Evolutionary conservation across 371 early-diverging fungal genomes (phyloP).

Genomic region (Mortierella sp.): DNA sequence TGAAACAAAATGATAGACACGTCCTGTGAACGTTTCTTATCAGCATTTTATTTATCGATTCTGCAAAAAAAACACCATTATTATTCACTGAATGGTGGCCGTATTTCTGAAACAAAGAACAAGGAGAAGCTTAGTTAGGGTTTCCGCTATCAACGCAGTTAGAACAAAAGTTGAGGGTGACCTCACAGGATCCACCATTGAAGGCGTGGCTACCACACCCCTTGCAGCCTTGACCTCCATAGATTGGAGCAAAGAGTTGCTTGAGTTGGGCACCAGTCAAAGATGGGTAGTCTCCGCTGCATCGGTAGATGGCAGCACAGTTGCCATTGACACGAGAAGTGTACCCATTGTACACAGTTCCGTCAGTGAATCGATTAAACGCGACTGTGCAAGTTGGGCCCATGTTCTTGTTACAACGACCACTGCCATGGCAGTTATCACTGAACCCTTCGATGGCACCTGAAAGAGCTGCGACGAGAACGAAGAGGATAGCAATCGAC

Average conservation of each 20-base stretch:
- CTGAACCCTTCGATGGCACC: conserved; percentile 4
- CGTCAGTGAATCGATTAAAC: conserved; percentile 30
- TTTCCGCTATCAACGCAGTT: conserved; percentile 31
- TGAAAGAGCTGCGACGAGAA: conserved; percentile 14
- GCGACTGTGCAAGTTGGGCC: conserved; percentile 14
- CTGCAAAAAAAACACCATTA: too few relatives aligned
- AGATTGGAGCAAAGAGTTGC: conserved; percentile 27
- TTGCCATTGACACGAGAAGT: conserved; percentile 31
- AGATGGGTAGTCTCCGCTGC: conserved; percentile 24
- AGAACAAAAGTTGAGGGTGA: conserved; percentile 36
- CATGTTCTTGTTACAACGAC: conserved; percentile 32
- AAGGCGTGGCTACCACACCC: conserved; percentile 48
- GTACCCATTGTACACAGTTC: conserved; percentile 22
- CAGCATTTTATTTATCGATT: not conserved
- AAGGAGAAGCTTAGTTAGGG: conserved; percentile 17
- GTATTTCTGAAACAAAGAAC: too few relatives aligned
- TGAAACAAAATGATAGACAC: too few relatives aligned
- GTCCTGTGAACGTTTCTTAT: too few relatives aligned
- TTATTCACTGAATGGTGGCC: too few relatives aligned
- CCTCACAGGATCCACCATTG: conserved; percentile 39
- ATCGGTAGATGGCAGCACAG: conserved; percentile 38
- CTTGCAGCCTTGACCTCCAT: conserved; percentile 42
- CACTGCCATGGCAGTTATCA: conserved; percentile 37
- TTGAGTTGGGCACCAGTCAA: conserved; percentile 33
- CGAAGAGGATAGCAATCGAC: conserved; percentile 13